Conservation (phyloP, 2,329 filamentous ascomycete genomes). For the Alternaria novae-zelandiae region DNA sequence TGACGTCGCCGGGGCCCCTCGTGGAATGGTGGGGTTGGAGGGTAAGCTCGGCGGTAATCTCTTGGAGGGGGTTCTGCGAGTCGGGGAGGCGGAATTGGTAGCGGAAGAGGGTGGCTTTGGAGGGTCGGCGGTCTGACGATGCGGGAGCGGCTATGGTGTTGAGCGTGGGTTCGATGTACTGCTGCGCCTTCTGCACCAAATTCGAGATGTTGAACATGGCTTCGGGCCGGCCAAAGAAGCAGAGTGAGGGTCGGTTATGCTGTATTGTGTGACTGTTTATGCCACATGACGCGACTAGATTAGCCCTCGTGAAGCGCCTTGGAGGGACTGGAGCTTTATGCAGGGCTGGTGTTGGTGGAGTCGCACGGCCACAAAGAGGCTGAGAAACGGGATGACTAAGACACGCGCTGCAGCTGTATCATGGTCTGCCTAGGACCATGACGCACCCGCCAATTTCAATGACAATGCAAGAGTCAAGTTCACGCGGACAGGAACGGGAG, state of each 20-base stretch:
- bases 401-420: neutral
- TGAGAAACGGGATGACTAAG: conserved; percentile 13
- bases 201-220: conserved; percentile 66
- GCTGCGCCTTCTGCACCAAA: conserved; percentile 94
- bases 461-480: neutral
- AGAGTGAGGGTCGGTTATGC: conserved; percentile 19
- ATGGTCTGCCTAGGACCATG: neutral
- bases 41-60: conserved; percentile 95
- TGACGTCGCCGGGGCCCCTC: conserved; percentile 52
- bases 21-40: conserved; percentile 70
- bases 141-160: conserved; percentile 67
- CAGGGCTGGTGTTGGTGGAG: conserved; percentile 14
- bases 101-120: conserved; percentile 91
- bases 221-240: conserved; percentile 21
- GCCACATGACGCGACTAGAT: conserved; percentile 38
- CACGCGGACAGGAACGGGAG: neutral
- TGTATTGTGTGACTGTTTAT: conserved; percentile 11
- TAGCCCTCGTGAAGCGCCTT: conserved; percentile 19
- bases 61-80: conserved; percentile 89
- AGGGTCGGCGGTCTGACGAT: conserved; percentile 76
- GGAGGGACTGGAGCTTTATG: conserved; percentile 18
- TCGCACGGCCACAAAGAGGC: conserved; percentile 16
- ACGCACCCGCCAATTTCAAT: neutral
- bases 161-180: conserved; percentile 88
- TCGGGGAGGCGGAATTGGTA: conserved; percentile 94